Evolutionary conservation across 2,329 filamentous ascomycete species (phyloP), one percentile per base, ranked within the genome.

Genomic region (Raffaelea albimanens): DNA sequence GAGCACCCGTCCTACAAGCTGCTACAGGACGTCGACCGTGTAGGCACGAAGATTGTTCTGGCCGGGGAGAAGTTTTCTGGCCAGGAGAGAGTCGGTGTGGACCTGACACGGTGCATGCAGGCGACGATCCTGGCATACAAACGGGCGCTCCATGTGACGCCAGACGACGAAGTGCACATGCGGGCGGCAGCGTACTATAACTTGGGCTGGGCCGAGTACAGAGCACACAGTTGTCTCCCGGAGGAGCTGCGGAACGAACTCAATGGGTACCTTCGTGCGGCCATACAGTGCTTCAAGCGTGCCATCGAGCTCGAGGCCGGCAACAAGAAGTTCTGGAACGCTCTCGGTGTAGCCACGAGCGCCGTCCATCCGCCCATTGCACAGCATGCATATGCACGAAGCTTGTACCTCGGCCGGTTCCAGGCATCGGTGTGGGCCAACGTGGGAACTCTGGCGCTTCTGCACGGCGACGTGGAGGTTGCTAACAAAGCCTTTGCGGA

Each of bases 111-210:
- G 52, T 82, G 76, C 52, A 64, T 94, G 1, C 76, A 86, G 51
- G 80, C 84, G 14, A 78, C 85, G 0, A 86, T 97, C 23, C 68
- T 97, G 18, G 85, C 87, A 5, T 87, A 94, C 63, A 98, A 97
- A 63, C 79, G 87, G 53, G 89, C 89, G 8, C 82, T 97, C 14
- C 70, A 85, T 55, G 78, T 82, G 69, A 85, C 55, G 76, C 83
- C 16, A 8, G 69, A 80, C 1, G 71, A 82, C 50, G 90, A 98
- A 59, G 62, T 79, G 8, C 87, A 96, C 61, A 90, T 91, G 3
- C 90, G 94, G 64, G 87, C 93, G 1, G 87, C 97, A n/a, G 87
- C 90, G 0, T 93, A 91, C 75, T 98, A 95, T 66, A 98, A 98
- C 58, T 71, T 98, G 18, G 93, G 93, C 39, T 97, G 90, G 87